Conservation (phyloP, 495 filamentous ascomycete genomes). For the Xylaria sp. region DNA sequence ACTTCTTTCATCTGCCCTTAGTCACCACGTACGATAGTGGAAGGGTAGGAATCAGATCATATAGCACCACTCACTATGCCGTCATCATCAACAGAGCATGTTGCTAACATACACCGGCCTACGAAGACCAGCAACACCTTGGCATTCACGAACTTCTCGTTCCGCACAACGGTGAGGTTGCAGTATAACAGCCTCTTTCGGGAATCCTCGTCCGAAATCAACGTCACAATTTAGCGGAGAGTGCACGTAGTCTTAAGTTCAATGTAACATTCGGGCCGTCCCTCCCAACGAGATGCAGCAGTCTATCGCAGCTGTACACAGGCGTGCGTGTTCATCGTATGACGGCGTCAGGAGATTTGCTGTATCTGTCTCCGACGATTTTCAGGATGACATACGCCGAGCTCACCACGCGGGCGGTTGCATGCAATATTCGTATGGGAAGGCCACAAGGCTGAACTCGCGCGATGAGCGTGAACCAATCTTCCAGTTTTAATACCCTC, state of each 20-base stretch:
- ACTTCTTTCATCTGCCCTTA: not conserved
- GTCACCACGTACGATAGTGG: constrained; percentile 19
- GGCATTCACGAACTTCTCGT: not conserved
- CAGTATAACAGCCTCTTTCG: not conserved
- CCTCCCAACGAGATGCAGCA: constrained; percentile 4
- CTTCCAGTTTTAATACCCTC: not conserved
- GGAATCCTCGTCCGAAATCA: constrained; percentile 1
- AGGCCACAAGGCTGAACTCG: not conserved
- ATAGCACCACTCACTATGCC: constrained; percentile 20
- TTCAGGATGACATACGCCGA: not conserved
- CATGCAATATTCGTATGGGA: not conserved
- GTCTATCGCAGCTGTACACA: not conserved
- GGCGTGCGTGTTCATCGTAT: constrained; percentile 8
- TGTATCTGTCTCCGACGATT: not conserved
- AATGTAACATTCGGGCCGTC: constrained; percentile 8
- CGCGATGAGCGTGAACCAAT: not conserved
- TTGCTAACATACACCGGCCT: not conserved
- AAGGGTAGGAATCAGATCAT: constrained; percentile 17
- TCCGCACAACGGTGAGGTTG: not conserved
- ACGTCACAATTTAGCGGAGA: not conserved
- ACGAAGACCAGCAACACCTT: not conserved
- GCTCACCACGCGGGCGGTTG: not conserved
- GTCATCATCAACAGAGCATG: not conserved
- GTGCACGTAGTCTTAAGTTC: not conserved
- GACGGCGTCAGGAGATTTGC: constrained; percentile 11